Evolutionary conservation across 768 basidiomycete genomes (phyloP).

Genomic region (Hemileccinum rubropunctum): DNA sequence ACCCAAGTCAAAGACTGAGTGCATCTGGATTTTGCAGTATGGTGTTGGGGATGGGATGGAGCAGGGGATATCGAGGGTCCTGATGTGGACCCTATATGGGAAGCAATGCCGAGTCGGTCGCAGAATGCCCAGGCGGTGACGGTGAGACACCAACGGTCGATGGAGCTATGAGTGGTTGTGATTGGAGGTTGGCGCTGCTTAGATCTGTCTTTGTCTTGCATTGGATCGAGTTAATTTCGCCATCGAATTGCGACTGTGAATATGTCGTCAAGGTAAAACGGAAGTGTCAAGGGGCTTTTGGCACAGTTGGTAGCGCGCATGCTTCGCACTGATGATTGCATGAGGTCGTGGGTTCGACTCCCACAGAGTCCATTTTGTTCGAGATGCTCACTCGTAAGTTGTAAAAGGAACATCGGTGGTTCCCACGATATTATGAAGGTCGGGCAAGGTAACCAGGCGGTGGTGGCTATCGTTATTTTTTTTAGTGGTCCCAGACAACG

Average conservation of each 20-base stretch:
- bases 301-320: constrained; percentile 61
- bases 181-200: constrained; percentile 4
- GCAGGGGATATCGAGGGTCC: constrained; percentile 97
- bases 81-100: constrained; percentile 98
- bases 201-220: constrained; percentile 11
- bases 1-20: background rate
- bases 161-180: constrained; percentile 21
- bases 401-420: too few relatives aligned
- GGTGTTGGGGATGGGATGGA: constrained; percentile 99
- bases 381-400: too few relatives aligned
- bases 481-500: too few relatives aligned
- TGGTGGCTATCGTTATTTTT: too few relatives aligned
- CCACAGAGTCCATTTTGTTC: constrained; percentile 31
- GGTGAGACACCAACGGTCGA: constrained; percentile 65
- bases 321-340: constrained; percentile 50
- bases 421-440: too few relatives aligned
- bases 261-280: too few relatives aligned
- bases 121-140: constrained; percentile 54
- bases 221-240: background rate
- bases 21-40: constrained; percentile 53
- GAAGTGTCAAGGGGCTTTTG: constrained; percentile 40
- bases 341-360: constrained; percentile 60
- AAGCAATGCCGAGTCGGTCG: constrained; percentile 69
- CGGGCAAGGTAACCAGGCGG: too few relatives aligned
- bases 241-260: too few relatives aligned